These are phyloP conservation scores for Senna siamea DNA, from an alignment of 306 rosid species.

Conservation along the genomic window DNA sequence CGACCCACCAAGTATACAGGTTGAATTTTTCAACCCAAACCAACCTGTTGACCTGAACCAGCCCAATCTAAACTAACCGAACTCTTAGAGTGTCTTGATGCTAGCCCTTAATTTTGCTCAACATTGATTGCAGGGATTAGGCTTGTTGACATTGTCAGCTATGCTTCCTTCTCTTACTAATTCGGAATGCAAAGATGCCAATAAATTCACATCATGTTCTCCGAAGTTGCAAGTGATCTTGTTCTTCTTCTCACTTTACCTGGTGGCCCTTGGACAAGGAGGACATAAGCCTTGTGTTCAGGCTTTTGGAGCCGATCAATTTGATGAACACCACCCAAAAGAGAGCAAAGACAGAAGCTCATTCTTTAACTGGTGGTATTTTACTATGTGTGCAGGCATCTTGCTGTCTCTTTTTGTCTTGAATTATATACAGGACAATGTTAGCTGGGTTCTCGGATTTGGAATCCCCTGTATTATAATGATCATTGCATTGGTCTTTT, in stretches of 20 bases:
- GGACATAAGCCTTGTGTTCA: conserved; percentile 18
- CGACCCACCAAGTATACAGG: too few relatives aligned
- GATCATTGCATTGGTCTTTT: conserved; percentile 6
- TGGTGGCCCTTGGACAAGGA: conserved; percentile 20
- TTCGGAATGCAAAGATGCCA: background rate
- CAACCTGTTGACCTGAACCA: too few relatives aligned
- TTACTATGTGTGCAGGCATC: conserved; percentile 14
- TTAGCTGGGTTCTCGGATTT: background rate
- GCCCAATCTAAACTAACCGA: too few relatives aligned
- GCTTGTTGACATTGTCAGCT: conserved; percentile 18
- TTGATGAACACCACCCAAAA: conserved; percentile 17
- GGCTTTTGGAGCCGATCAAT: conserved; percentile 9
- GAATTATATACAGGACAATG: background rate
- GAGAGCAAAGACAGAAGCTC: conserved; percentile 12
- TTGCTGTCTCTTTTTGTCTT: background rate
- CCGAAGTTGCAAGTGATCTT: background rate
- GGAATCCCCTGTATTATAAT: conserved; percentile 11
- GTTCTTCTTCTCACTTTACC: conserved; percentile 6
- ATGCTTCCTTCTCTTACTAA: conserved; percentile 18
- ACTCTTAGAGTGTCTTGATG: background rate
- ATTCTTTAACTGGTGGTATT: conserved; percentile 25
- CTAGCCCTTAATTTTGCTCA: background rate
- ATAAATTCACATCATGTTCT: background rate
- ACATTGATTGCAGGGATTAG: background rate
- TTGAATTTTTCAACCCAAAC: too few relatives aligned